phyloP scores from a whole-genome alignment of 805 yeast species.

The Lachancea quebecensis region DNA sequence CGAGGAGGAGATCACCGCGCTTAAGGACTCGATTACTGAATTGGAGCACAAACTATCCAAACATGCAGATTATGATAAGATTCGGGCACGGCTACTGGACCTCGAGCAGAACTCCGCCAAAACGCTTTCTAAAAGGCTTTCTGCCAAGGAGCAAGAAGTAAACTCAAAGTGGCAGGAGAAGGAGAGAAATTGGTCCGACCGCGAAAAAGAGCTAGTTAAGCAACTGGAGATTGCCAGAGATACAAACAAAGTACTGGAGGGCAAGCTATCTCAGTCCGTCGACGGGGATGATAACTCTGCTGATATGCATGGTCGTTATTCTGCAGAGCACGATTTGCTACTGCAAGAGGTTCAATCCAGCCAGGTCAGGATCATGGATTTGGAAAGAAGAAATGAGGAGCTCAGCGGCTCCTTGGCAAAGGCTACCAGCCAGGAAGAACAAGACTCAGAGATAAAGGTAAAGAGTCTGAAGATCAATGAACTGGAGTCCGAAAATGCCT shows the following conservation, averaged over 20 bases:
- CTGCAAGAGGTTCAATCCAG: conserved; percentile 68
- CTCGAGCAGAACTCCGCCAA: conserved; percentile 57
- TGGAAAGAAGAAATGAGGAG: conserved; percentile 73
- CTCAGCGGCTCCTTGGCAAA: conserved; percentile 57
- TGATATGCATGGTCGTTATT: conserved; percentile 19
- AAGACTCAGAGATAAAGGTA: conserved; percentile 34
- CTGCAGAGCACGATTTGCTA: conserved; percentile 54
- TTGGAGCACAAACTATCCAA: conserved; percentile 54
- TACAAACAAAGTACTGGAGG: conserved; percentile 57
- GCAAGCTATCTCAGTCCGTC: conserved; percentile 55
- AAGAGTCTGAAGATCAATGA: conserved; percentile 42
- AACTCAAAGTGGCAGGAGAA: conserved; percentile 65
- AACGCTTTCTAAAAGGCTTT: conserved; percentile 44
- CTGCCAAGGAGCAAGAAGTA: conserved; percentile 70
- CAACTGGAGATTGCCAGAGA: conserved; percentile 47
- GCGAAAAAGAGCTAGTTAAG: conserved; percentile 45
- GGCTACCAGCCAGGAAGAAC: conserved; percentile 41
- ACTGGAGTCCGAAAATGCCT: conserved; percentile 62
- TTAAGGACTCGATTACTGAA: conserved; percentile 44
- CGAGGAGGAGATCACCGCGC: conserved; percentile 43
- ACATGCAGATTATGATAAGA: conserved; percentile 71
- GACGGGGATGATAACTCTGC: conserved; percentile 17
- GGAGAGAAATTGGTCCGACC: conserved; percentile 57
- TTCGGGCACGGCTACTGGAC: conserved; percentile 55
- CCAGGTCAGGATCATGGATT: conserved; percentile 57